A percentile compares a stretch with the other conserved stretches of the same genome.
Conservation (phyloP, 148 eudicot genomes). For the Nepenthes gracilis region DNA sequence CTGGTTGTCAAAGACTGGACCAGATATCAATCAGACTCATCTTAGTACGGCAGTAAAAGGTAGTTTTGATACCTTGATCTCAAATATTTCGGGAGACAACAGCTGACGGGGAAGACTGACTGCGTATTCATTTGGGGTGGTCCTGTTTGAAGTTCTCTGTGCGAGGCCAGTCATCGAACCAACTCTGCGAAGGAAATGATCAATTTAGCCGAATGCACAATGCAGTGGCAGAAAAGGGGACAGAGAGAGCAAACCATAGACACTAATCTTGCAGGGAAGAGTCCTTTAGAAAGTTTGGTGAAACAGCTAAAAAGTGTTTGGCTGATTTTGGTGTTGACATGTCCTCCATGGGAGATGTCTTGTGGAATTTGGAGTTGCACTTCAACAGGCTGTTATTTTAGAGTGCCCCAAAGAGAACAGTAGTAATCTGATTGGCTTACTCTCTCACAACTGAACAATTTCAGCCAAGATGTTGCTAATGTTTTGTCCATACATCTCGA, state of each 20-base stretch:
- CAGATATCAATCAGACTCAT: slow-evolving; percentile 11
- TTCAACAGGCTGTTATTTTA: slow-evolving; percentile 8
- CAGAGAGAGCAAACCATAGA: slow-evolving; percentile 10
- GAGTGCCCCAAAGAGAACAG: slow-evolving; percentile 10
- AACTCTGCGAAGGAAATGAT: slow-evolving; percentile 10
- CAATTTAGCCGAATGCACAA: slow-evolving; percentile 6
- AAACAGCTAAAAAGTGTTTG: slow-evolving; percentile 12
- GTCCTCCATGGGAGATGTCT: slow-evolving; percentile 13
- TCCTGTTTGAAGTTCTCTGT: slow-evolving; percentile 10
- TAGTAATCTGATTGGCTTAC: slow-evolving; percentile 8
- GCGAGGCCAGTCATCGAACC: slow-evolving; percentile 12
- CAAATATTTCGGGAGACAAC: slow-evolving; percentile 9
- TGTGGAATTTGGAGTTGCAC: slow-evolving; percentile 13
- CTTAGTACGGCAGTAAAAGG: slow-evolving; percentile 13
- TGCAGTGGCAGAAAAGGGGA: slow-evolving; percentile 12
- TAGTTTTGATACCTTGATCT: slow-evolving; percentile 11
- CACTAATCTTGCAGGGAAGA: slow-evolving; percentile 9
- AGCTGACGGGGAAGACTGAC: slow-evolving; percentile 9
- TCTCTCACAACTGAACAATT: slow-evolving; percentile 11
- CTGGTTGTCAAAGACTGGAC: slow-evolving; percentile 9
- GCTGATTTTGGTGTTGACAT: slow-evolving; percentile 12
- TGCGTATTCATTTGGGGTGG: slow-evolving; percentile 12
- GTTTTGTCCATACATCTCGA: slow-evolving; percentile 1
- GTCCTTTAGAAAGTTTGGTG: slow-evolving; percentile 10
- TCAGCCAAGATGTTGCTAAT: slow-evolving; percentile 1